These are phyloP conservation scores for Uncinocarpus reesii DNA, from an alignment of 2,329 filamentous ascomycete species.

Conservation along the genomic window DNA sequence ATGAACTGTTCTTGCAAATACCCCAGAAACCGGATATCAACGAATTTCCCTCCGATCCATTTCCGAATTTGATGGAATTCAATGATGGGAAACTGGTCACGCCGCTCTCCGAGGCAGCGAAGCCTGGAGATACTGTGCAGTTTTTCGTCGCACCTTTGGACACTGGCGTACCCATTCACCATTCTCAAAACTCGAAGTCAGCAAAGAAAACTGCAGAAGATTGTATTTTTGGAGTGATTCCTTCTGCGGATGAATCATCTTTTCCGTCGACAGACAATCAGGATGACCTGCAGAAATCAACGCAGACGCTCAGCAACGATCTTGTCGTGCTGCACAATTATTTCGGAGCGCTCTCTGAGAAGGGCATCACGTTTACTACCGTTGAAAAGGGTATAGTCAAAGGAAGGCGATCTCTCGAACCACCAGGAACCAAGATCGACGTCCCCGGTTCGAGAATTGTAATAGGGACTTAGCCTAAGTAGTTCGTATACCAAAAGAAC, in stretches of 20 bases:
- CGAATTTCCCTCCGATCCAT: conserved; percentile 15
- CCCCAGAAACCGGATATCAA: conserved; percentile 3
- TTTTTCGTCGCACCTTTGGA: conserved; percentile 30
- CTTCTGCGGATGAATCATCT: conserved; percentile 20
- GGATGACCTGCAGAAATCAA: background rate
- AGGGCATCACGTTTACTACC: conserved; percentile 26
- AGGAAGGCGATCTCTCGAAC: background rate
- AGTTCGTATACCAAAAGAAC: background rate
- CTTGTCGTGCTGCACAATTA: conserved; percentile 23
- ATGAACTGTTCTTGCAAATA: background rate
- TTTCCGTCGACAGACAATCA: background rate
- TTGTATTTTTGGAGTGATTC: conserved; percentile 28
- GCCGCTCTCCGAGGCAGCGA: conserved; percentile 31
- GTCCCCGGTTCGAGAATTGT: conserved; percentile 16
- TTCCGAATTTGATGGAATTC: conserved; percentile 18
- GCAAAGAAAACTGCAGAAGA: background rate
- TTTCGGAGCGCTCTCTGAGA: conserved; percentile 35
- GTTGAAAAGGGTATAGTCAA: background rate
- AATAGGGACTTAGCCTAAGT: background rate
- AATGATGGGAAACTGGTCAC: conserved; percentile 27
- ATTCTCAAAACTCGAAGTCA: background rate
- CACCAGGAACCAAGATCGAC: conserved; percentile 18
- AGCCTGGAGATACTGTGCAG: conserved; percentile 32
- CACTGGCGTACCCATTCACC: background rate
- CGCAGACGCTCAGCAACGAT: conserved; percentile 7